Evolutionary conservation across 768 basidiomycete species (phyloP).

Genomic region (Kwoniella sp.): DNA sequence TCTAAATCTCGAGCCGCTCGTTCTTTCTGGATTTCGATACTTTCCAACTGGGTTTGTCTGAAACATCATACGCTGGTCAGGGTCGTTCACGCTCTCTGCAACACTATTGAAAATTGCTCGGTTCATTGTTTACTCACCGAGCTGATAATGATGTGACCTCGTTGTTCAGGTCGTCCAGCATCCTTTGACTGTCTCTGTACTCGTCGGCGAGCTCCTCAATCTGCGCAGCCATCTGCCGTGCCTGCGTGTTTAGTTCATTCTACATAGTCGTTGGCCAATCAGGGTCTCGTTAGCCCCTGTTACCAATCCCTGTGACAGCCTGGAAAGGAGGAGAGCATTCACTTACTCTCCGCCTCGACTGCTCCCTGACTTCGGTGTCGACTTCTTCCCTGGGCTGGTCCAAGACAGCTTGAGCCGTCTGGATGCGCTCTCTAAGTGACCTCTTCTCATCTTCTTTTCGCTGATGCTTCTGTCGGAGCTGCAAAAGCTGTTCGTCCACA

Average conservation of each 20-base stretch:
- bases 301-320: too few species aligned
- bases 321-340: neutral
- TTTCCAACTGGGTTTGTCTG: constrained; percentile 31
- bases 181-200: constrained; percentile 14
- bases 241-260: constrained; percentile 4
- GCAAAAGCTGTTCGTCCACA: constrained; percentile 18
- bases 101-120: neutral
- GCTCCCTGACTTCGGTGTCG: constrained; percentile 9
- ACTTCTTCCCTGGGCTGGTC: constrained; percentile 35
- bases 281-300: too few species aligned
- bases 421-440: neutral
- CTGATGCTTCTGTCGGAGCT: constrained; percentile 7
- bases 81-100: neutral
- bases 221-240: neutral
- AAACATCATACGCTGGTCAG: neutral
- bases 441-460: constrained; percentile 18
- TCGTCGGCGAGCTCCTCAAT: constrained; percentile 14
- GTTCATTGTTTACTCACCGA: neutral
- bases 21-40: constrained; percentile 55
- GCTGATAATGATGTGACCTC: neutral
- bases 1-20: constrained; percentile 63
- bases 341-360: constrained; percentile 8
- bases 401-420: constrained; percentile 54
- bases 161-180: constrained; percentile 12
- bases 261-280: neutral